Percentiles rank a stretch among this genome's conserved stretches.
Conservation (phyloP, 75 land plant genomes). For the Selaginella moellendorffii region DNA sequence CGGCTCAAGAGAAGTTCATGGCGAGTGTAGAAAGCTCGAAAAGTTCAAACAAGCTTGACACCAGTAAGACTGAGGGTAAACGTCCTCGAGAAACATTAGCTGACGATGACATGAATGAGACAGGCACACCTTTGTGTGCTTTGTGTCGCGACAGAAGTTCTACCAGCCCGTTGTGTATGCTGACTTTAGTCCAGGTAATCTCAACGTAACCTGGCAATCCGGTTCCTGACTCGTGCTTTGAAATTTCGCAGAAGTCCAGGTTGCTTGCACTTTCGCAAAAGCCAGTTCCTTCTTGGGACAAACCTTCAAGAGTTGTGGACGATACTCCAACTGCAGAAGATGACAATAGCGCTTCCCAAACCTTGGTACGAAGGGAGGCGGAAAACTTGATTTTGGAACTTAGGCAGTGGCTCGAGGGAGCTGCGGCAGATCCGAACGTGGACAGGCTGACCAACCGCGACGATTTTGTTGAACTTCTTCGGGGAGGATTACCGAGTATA, state of each 20-base stretch:
- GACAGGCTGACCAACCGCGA: not conserved
- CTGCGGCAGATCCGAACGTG: not conserved
- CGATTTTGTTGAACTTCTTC: not conserved
- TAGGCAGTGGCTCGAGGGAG: not conserved
- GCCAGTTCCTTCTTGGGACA: constrained; percentile 66
- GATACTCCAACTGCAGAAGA: constrained; percentile 1
- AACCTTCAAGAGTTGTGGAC: constrained; percentile 11
- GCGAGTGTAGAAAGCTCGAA: constrained; percentile 28
- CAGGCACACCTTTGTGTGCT: constrained; percentile 36
- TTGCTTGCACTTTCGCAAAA: constrained; percentile 48
- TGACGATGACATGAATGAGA: constrained; percentile 22
- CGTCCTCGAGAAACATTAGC: constrained; percentile 17
- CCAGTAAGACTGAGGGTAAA: constrained; percentile 21
- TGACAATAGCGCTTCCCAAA: not conserved
- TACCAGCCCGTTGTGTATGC: constrained; percentile 43
- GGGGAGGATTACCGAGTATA: not conserved
- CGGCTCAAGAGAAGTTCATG: constrained; percentile 70
- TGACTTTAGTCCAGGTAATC: constrained; percentile 74
- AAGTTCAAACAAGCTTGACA: constrained; percentile 13
- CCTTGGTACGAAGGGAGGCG: constrained; percentile 15
- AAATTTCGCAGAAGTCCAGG: constrained; percentile 54
- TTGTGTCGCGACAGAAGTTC: constrained; percentile 65
- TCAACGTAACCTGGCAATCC: too few relatives aligned
- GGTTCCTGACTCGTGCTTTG: too few relatives aligned
- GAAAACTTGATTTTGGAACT: constrained; percentile 1